Evolutionary conservation across 306 rosid species (phyloP), one percentile per base, ranked within the genome.

Genomic region (Cucumis cinereus): DNA sequence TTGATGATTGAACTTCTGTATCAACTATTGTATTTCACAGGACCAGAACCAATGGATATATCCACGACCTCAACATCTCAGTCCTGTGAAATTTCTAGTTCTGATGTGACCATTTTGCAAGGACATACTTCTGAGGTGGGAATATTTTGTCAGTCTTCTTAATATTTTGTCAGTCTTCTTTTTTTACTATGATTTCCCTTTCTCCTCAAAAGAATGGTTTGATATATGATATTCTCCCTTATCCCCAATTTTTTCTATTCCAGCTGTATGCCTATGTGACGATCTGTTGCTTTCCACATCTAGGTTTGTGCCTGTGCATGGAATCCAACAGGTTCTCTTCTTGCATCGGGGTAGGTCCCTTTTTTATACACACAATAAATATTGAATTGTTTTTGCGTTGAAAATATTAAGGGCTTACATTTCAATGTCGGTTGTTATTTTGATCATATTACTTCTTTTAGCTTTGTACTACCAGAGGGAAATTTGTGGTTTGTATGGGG

Each of bases 271-370:
- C 76, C 59, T 73, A 17, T 64, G 56, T 66, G 60, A 77, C 53
- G 16, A 64, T 77, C 15, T 77, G 49, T 64, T 77, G 47, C 60
- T 52, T 82, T 82, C 79, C 75, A 74, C 70, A 19, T 85, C 79
- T 83, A 94, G 99, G 99, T 94, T 47, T 94, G 95, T 83, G 91
- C 97, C 82, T 91, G 99, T 83, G 96, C 99, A 58, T 94, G 97
- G 97, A 90, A 93, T 83, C 99, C 99, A 77, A 75, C 92, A 41
- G 95, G 96, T 64, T 92, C 96, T 74, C 92, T 94, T 80, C 93
- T 94, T 79, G 99, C 97, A 61, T 91, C 99, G 5, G 99, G 99
- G 99, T 94, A 70, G 52, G 90, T 78, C 50, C 77, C 72, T 79
- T 64, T 56, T 47, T 66, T 68, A 12, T 53, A 41, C 55, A 38